A percentile compares a stretch with the other conserved stretches of the same genome.
Conservation (phyloP, 257 asterid genomes). For the Solanum arcanum region DNA sequence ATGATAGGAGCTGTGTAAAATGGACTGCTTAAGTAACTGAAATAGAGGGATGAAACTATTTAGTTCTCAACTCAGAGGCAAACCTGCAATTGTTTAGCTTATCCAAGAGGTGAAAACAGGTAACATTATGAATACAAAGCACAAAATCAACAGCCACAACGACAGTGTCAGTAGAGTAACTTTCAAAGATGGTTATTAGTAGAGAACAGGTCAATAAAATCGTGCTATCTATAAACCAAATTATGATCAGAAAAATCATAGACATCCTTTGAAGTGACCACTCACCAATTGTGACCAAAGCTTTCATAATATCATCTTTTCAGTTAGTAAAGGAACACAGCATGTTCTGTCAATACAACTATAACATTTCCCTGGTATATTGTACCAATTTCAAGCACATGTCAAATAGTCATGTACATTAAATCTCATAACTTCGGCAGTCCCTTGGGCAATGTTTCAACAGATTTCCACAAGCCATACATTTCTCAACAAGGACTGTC, state of each 20-base stretch:
- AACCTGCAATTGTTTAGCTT: not conserved
- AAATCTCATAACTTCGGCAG: not conserved
- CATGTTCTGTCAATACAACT: not conserved
- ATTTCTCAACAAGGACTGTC: not conserved
- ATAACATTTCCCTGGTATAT: not conserved
- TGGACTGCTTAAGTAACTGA: not conserved
- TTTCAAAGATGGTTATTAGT: not conserved
- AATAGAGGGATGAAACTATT: not conserved
- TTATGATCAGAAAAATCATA: not conserved
- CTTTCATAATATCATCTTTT: not conserved
- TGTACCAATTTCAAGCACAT: not conserved
- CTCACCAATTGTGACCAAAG: not conserved
- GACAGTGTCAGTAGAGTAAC: not conserved
- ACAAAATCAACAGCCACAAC: not conserved
- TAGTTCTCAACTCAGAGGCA: not conserved
- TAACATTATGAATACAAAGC: not conserved
- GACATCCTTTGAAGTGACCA: not conserved
- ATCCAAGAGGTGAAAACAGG: not conserved
- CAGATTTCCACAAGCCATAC: not conserved
- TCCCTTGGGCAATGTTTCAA: not conserved
- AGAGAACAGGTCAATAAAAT: not conserved
- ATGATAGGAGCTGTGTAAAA: not conserved
- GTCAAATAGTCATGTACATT: not conserved
- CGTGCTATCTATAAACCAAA: not conserved
- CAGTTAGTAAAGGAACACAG: not conserved